A percentile compares a stretch with the other conserved stretches of the same genome.
phyloP scores from a whole-genome alignment of 2,329 filamentous ascomycete species.

The Sphaceloma murrayae region DNA sequence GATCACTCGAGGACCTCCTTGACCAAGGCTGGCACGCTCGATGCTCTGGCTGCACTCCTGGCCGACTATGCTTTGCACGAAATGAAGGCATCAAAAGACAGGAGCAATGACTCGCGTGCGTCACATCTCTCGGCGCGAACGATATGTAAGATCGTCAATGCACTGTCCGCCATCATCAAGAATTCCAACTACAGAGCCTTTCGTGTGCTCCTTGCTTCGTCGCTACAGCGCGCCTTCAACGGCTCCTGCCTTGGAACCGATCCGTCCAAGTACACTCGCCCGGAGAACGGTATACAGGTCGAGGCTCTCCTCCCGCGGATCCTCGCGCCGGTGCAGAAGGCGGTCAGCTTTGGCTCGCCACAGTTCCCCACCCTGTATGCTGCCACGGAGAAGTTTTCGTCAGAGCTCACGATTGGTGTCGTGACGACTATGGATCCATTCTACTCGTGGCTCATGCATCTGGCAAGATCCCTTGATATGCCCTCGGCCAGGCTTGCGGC shows the following conservation, averaged over 20 bases:
- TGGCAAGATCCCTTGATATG: constrained; percentile 35
- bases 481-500: constrained; percentile 33
- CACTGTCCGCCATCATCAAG: constrained; percentile 65
- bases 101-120: constrained; percentile 26
- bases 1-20: constrained; percentile 63
- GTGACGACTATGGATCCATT: constrained; percentile 40
- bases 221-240: constrained; percentile 32
- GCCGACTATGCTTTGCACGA: constrained; percentile 28
- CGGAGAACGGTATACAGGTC: constrained; percentile 3
- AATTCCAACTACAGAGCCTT: constrained; percentile 71
- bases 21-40: constrained; percentile 62
- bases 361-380: constrained; percentile 17
- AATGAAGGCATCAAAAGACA: background rate
- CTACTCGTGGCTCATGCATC: constrained; percentile 39
- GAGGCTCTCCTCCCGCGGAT: constrained; percentile 19
- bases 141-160: constrained; percentile 63
- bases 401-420: constrained; percentile 21
- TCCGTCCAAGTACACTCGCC: background rate
- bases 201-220: constrained; percentile 41
- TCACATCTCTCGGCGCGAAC: constrained; percentile 50
- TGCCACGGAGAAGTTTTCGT: constrained; percentile 9
- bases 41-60: constrained; percentile 65
- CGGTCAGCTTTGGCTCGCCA: constrained; percentile 16
- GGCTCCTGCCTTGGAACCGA: constrained; percentile 18
- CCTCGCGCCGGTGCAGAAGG: constrained; percentile 18